Base-by-base conservation (phyloP, 2,329 filamentous ascomycete species). In the Aspergillus sp. region DNA sequence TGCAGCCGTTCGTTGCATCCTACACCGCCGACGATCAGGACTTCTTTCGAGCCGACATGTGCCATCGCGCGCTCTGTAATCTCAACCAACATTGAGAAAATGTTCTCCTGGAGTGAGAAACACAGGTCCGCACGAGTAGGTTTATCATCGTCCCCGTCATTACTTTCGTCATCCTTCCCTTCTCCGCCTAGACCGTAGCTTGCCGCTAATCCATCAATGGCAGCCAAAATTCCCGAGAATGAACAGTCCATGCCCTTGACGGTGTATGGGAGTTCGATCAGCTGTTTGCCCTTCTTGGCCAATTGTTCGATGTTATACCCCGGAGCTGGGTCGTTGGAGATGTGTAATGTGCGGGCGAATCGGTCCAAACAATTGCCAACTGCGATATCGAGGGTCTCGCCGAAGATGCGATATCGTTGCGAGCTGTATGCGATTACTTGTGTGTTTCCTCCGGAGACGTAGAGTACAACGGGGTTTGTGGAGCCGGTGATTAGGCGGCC, bases 221-320 rank as follows among this genome's bases (percentile, higher is more conserved):
- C 81, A 0, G 88, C 88, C 23, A 98, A 74, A 54, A 98, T 95
- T 2, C 93, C 93, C 2, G 87, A 90, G 70, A 98, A 97, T 20
- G 87, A 93, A 61, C 90, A 95, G 68, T 98, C 93, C 93, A 98
- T 98, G 45, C 93, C 93, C 71, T 98, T 98, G 54, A 98, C 93
- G 2, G 90, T 83, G 64, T 98, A 98, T 2, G 93, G 93, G 23
- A 98, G 74, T 57, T 97, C 91, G 15, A 97, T 76, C 35, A 98
- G 73, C 19, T 82, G 72, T 41, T 77, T 80, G 1, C 81, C 81
- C 46, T 84, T 83, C 67, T 86, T 84, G 57, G 93, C 93, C 44
- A 97, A 75, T 71, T 95, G 88, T 74, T 98, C 93, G 58, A 98
- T 96, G 65, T 98, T 98, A 71, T 97, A 96, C 1, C 93, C 93